These are phyloP conservation scores for Phytomonas francai DNA, from an alignment of 208 protist genomes.

Conservation along the genomic window DNA sequence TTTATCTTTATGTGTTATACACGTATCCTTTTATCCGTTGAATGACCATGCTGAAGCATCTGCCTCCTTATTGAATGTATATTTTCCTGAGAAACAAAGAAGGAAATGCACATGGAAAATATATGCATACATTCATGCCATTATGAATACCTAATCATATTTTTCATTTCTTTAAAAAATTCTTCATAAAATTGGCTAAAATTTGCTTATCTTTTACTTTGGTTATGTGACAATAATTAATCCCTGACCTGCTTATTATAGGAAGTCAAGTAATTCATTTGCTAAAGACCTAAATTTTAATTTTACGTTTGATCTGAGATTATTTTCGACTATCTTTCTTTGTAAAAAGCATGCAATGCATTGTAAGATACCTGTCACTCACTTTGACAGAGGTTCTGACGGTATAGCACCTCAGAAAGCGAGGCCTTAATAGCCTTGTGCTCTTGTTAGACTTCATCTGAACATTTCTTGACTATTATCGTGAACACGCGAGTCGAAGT, in stretches of 20 bases:
- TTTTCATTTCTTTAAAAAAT: background rate
- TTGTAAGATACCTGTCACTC: background rate
- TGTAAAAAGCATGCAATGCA: background rate
- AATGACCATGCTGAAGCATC: background rate
- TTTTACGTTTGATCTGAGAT: background rate
- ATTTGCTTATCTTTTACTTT: background rate
- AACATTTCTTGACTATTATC: background rate
- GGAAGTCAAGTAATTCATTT: background rate
- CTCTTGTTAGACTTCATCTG: background rate
- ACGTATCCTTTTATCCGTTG: background rate
- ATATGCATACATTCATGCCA: background rate
- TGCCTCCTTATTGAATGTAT: background rate
- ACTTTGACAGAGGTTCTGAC: background rate
- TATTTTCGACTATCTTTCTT: constrained; percentile 6
- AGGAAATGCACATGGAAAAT: background rate
- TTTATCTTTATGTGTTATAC: background rate
- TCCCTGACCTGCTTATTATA: background rate
- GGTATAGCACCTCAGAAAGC: background rate
- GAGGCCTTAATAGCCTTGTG: background rate
- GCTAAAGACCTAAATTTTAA: background rate
- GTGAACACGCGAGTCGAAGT: background rate
- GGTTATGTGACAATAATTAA: background rate
- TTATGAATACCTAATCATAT: background rate
- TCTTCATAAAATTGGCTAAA: background rate
- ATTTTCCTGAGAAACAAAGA: background rate